A percentile compares a stretch with the other conserved stretches of the same genome.
Conservation (phyloP, 345 rosid genomes). For the Pelargonium nanum region DNA sequence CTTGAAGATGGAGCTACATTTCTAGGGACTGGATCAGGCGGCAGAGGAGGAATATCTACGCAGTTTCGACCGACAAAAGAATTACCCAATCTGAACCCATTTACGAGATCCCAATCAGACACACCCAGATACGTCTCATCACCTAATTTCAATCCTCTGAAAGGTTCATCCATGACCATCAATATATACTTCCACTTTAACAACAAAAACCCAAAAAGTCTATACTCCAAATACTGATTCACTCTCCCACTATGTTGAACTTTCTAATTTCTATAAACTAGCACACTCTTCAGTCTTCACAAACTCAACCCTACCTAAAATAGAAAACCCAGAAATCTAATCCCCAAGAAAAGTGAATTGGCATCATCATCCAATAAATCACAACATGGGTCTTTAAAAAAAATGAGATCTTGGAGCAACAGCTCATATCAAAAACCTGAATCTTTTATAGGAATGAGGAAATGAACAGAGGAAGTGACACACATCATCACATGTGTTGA, state of each 20-base stretch:
- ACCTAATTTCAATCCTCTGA: slow-evolving; percentile 13
- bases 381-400: neutral
- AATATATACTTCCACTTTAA: neutral
- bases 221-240: neutral
- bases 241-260: neutral
- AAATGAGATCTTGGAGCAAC: slow-evolving; percentile 6
- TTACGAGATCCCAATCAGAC: slow-evolving; percentile 11
- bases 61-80: slow-evolving; percentile 5
- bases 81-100: slow-evolving; percentile 7
- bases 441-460: neutral
- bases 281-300: neutral
- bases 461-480: neutral
- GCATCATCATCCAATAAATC: neutral
- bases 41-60: slow-evolving; percentile 14
- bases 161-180: slow-evolving; percentile 33
- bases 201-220: neutral
- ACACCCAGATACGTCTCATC: slow-evolving; percentile 14
- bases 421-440: neutral
- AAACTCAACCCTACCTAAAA: neutral
- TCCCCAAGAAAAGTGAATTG: slow-evolving; percentile 2
- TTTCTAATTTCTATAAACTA: neutral
- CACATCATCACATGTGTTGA: neutral
- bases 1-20: neutral
- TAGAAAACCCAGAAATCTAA: slow-evolving; percentile 9
- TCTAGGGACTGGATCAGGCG: slow-evolving; percentile 9